A percentile compares a stretch with the other conserved stretches of the same genome.
Evolutionary conservation across 306 rosid genomes (phyloP).

Genomic region (Acacia acuminata): DNA sequence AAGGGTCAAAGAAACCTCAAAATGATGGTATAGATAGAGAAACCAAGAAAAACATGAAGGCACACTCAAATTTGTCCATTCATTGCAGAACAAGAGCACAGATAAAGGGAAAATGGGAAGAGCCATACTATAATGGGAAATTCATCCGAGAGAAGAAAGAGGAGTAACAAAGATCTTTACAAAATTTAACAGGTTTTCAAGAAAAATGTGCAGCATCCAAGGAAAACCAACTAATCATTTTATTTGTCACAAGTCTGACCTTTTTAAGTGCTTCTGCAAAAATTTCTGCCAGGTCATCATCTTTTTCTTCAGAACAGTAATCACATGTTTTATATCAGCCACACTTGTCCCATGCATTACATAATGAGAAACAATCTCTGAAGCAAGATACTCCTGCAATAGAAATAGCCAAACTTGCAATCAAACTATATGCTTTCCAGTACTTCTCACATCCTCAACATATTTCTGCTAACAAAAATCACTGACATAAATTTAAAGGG

Average conservation of each 20-base stretch:
- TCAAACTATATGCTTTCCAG: too few relatives aligned
- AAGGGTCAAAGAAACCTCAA: slow-evolving; percentile 2
- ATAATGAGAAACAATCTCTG: too few relatives aligned
- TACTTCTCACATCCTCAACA: neutral
- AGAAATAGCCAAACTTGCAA: too few relatives aligned
- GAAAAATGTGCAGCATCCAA: slow-evolving; percentile 1
- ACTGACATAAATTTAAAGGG: neutral
- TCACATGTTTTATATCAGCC: too few relatives aligned
- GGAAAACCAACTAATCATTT: neutral
- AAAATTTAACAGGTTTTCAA: neutral
- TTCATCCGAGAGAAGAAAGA: neutral
- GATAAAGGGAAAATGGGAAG: slow-evolving; percentile 3
- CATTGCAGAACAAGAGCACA: neutral
- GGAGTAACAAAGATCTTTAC: neutral
- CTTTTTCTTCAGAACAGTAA: too few relatives aligned
- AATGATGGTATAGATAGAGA: neutral
- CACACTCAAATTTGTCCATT: neutral
- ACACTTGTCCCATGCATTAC: too few relatives aligned
- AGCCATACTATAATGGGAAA: neutral
- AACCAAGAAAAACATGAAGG: neutral
- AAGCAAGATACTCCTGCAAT: too few relatives aligned
- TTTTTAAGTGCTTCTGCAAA: slow-evolving; percentile 86
- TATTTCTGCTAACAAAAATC: slow-evolving; percentile 6
- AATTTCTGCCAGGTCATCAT: slow-evolving; percentile 53
- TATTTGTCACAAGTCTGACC: slow-evolving; percentile 43